Evolutionary conservation across 495 filamentous ascomycete genomes (phyloP), one percentile per base, ranked within the genome.

Genomic region (Podospora fimiseda): DNA sequence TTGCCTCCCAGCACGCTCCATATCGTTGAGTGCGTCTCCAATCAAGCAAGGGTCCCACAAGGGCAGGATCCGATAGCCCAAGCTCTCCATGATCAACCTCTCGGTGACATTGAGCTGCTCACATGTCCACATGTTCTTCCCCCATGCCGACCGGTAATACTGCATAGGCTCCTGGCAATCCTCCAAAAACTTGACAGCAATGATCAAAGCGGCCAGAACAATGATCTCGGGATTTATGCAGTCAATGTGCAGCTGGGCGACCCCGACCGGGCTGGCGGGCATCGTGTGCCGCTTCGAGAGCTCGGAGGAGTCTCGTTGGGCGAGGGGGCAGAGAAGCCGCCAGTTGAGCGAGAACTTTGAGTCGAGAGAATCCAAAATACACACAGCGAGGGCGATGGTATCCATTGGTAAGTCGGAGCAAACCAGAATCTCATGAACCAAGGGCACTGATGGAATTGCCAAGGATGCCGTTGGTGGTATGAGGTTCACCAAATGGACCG

Each of bases 91-190:
- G 47, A 81, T 74, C 59, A 70, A 75, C 16, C 70, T 61, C 55
- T 80, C 74, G 14, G 78, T 80, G 50, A 70, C 72, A 51, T 80
- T 81, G 59, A 80, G 66, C 68, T 80, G 76, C 46, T 73, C 69
- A 60, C 65, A 70, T 13, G 72, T 73, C 78, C 78, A 81, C 42
- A 71, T 50, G 50, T 71, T 63, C 39, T 60, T 62, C 22, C 75
- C 78, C 76, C 74, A 78, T 36, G 56, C 51, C 4, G 64, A 52
- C 20, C 60, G 51, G 64, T 75, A 78, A 52, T 68, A 71, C 43
- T 60, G 63, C 0, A 74, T 77, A 6, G 64, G 63, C 58, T 67
- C 62, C 38, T 74, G 64, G 50, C 62, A 53, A 62, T 81, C 78
- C 53, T 76, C 76, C 14, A 76, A 62, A 44, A 80, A 81, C 55